Conservation (phyloP, 805 yeast species). For the Monosporozyma siamensis region DNA sequence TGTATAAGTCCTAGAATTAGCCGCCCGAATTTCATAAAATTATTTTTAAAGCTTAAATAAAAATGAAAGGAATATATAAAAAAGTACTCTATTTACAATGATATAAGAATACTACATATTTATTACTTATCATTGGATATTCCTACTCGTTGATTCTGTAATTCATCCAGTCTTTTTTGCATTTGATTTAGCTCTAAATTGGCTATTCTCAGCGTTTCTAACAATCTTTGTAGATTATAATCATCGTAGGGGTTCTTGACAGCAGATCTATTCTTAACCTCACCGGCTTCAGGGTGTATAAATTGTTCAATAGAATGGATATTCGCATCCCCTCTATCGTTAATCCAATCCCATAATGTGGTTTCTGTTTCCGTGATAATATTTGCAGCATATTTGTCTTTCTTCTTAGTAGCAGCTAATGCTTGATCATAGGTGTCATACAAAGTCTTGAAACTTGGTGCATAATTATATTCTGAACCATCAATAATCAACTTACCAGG, state of each 20-base stretch:
- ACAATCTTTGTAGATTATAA: conserved; percentile 18
- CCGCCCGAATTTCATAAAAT: no score
- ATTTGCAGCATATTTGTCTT: conserved; percentile 11
- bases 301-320: conserved; percentile 4
- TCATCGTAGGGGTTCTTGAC: conserved; percentile 5
- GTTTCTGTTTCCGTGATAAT: conserved; percentile 42
- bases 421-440: conserved; percentile 25
- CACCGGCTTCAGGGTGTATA: neutral
- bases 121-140: neutral
- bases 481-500: conserved; percentile 27
- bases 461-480: conserved; percentile 31
- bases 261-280: neutral
- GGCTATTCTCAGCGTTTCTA: conserved; percentile 22
- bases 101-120: no score
- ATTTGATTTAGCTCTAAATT: conserved; percentile 21
- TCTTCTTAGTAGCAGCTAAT: no score
- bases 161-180: conserved; percentile 9
- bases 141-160: neutral
- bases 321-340: conserved; percentile 30
- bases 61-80: no score
- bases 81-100: no score
- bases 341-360: conserved; percentile 68
- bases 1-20: no score
- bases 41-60: no score
- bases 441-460: conserved; percentile 35